phyloP scores from a whole-genome alignment of 768 basidiomycete species.

The Suillus hirtellus region DNA sequence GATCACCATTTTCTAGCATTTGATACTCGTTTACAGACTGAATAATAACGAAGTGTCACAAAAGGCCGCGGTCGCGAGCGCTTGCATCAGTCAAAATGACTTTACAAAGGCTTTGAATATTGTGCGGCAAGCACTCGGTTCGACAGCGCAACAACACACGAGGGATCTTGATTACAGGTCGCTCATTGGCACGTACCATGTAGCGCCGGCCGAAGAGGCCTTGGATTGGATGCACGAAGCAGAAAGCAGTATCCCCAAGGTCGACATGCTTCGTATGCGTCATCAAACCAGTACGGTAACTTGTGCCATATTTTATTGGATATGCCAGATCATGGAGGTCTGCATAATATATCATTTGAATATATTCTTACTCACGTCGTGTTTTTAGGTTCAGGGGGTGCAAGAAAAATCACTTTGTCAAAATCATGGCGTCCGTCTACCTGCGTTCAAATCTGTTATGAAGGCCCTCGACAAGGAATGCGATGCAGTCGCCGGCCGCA shows the following conservation, averaged over 20 bases:
- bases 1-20: not conserved
- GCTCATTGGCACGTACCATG: slow-evolving; percentile 32
- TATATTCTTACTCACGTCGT: not conserved
- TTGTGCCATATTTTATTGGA: slow-evolving; percentile 50
- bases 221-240: slow-evolving; percentile 36
- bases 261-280: slow-evolving; percentile 19
- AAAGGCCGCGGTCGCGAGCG: slow-evolving; percentile 24
- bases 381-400: slow-evolving; percentile 17
- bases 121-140: slow-evolving; percentile 20
- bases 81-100: slow-evolving; percentile 23
- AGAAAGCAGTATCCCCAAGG: slow-evolving; percentile 27
- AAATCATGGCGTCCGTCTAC: slow-evolving; percentile 17
- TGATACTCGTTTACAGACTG: slow-evolving; percentile 15
- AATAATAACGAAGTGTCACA: slow-evolving; percentile 32
- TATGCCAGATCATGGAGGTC: slow-evolving; percentile 42
- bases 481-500: slow-evolving; percentile 26
- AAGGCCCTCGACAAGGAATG: slow-evolving; percentile 26
- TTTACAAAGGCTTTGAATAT: slow-evolving; percentile 26
- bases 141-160: not conserved
- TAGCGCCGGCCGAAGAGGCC: slow-evolving; percentile 18
- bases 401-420: slow-evolving; percentile 22
- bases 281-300: slow-evolving; percentile 27
- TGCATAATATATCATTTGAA: not conserved
- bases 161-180: slow-evolving; percentile 27
- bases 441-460: slow-evolving; percentile 22